phyloP scores from a whole-genome alignment of 257 asterid genomes.

The Nemophila menziesii region DNA sequence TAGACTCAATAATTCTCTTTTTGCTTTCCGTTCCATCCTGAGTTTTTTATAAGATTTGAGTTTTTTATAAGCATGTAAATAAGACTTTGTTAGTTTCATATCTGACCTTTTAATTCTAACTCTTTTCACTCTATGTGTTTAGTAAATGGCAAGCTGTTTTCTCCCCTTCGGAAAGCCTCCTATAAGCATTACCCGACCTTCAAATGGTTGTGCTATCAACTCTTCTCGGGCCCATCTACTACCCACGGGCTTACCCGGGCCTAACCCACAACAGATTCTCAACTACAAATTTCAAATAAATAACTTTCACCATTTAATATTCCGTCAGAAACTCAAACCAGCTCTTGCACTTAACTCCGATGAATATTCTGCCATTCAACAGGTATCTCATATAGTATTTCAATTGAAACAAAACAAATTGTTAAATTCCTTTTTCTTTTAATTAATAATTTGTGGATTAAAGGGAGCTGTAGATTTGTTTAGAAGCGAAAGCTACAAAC shows the following conservation, averaged over 20 bases:
- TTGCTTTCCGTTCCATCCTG: too few relatives aligned
- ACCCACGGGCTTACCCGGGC: slow-evolving; percentile 9
- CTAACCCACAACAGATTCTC: slow-evolving; percentile 8
- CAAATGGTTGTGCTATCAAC: slow-evolving; percentile 16
- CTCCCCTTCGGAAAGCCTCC: slow-evolving; percentile 35
- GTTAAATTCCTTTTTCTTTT: neutral
- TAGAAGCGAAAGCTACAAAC: slow-evolving; percentile 34
- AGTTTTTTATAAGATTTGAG: too few relatives aligned
- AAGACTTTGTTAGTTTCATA: too few relatives aligned
- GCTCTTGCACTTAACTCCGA: slow-evolving; percentile 36
- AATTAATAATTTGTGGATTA: slow-evolving; percentile 7
- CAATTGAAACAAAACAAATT: too few relatives aligned
- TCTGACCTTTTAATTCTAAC: too few relatives aligned
- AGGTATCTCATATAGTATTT: slow-evolving; percentile 59
- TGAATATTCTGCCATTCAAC: slow-evolving; percentile 24
- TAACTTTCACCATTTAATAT: slow-evolving; percentile 18
- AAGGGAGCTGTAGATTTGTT: slow-evolving; percentile 36
- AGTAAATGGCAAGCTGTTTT: slow-evolving; percentile 41
- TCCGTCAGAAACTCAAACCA: slow-evolving; percentile 25
- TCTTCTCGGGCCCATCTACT: slow-evolving; percentile 17
- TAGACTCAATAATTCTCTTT: too few relatives aligned
- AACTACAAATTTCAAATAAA: slow-evolving; percentile 20
- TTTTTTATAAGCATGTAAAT: too few relatives aligned
- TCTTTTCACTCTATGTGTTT: slow-evolving; percentile 7
- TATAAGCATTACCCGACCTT: slow-evolving; percentile 17